These are phyloP conservation scores for Vanrija pseudolonga DNA, from an alignment of 1,284 basidiomycete species.

Conservation along the genomic window DNA sequence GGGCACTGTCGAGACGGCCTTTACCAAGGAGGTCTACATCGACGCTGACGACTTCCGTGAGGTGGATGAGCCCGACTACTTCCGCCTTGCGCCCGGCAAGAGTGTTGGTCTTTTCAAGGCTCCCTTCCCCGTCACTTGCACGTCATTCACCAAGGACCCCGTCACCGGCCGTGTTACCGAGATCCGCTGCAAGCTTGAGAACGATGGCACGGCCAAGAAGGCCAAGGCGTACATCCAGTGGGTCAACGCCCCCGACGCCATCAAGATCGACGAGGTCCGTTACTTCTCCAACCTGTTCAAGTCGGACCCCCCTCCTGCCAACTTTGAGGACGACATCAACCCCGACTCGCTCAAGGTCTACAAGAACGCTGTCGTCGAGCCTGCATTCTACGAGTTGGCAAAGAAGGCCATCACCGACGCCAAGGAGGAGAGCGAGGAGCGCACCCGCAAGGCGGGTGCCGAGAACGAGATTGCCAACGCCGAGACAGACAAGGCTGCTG, in stretches of 20 bases:
- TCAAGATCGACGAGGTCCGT: constrained; percentile 81
- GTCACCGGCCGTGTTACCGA: constrained; percentile 69
- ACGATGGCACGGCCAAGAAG: constrained; percentile 63
- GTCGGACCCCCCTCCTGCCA: constrained; percentile 80
- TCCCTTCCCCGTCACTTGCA: constrained; percentile 92
- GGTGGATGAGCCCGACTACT: constrained; percentile 91
- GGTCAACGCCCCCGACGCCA: constrained; percentile 81
- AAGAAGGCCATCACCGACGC: constrained; percentile 66
- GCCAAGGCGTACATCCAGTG: constrained; percentile 97
- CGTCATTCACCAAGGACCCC: constrained; percentile 74
- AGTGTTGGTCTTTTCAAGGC: constrained; percentile 95
- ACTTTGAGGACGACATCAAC: constrained; percentile 81
- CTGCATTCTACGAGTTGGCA: constrained; percentile 83
- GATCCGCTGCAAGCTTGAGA: constrained; percentile 74
- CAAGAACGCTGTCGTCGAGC: constrained; percentile 77
- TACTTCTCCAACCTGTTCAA: constrained; percentile 94
- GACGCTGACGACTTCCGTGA: constrained; percentile 91
- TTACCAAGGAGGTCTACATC: constrained; percentile 88
- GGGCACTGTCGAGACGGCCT: constrained; percentile 77
- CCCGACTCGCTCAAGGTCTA: constrained; percentile 75
- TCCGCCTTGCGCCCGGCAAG: constrained; percentile 94
- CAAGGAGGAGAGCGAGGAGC: constrained; percentile 60
- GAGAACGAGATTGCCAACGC: constrained; percentile 43
- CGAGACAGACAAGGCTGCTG: constrained; percentile 46
- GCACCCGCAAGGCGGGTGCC: constrained; percentile 58